Evolutionary conservation across 805 yeast species (phyloP), one percentile per base, ranked within the genome.

Genomic region (Candida silvicultrix): DNA sequence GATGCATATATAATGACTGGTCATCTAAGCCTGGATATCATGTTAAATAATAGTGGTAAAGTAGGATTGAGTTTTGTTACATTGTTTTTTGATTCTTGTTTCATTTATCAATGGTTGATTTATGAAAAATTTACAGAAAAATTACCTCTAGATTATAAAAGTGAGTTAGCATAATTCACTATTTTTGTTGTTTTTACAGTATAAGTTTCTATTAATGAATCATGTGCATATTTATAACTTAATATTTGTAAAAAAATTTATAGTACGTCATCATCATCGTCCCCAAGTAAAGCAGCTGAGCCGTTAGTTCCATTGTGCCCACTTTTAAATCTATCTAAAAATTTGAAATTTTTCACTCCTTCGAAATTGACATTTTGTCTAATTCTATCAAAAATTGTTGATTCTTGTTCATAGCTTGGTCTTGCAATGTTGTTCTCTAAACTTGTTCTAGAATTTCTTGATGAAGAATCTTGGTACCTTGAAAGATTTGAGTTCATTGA

Each of bases 1-100:
- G 63, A 59, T 38, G 50, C 62, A 2, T 58, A 58, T 35, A 44
- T 54, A 14, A 48, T 57, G 12, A 56, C 60, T 5, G 60, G 60
- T 23, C n/a, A 45, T 1, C 43, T 68, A n/a, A 56, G 49, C 14
- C 35, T 44, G 31, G 52, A 54, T 14, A 49, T 60, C 0, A 44
- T 69, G 19, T 40, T 58, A n/a, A 58, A 64, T 18, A 70, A 69
- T 41, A 59, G 68, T 42, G 73, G 73, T 2, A 70, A 69, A 47
- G 52, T 70, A 16, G 71, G 71, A 2, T 51, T 70, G 15, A 67
- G 73, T 28, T 44, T 65, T 35, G 68, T 69, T 3, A 69, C 74
- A 2, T 44, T 70, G 31, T 45, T 62, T 40, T 70, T 70, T 53
- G 69, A 68, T 48, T 45, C 59, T 20, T 57, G 69, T 11, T 70